Conservation (phyloP, 2,329 filamentous ascomycete genomes). For the Thelonectria discophora region DNA sequence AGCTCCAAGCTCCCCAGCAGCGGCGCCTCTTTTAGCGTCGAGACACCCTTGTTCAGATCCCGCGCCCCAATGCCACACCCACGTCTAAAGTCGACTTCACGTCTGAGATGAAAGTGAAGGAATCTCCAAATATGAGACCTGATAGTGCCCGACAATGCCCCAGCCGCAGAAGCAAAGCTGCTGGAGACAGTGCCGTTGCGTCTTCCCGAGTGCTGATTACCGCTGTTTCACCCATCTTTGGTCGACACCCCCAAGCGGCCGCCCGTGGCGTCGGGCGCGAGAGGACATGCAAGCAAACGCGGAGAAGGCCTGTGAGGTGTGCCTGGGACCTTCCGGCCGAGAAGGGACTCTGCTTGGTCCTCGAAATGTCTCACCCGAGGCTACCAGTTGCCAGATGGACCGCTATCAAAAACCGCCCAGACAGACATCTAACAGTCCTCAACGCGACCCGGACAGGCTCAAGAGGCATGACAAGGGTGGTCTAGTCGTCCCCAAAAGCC, state of each 20-base stretch:
- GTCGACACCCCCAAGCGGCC: slow-evolving; percentile 17
- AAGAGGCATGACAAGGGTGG: slow-evolving; percentile 39
- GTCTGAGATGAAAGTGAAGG: slow-evolving; percentile 32
- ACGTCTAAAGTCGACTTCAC: slow-evolving; percentile 43
- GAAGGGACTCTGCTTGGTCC: slow-evolving; percentile 25
- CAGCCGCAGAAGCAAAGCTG: slow-evolving; percentile 7
- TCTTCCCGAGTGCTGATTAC: slow-evolving; percentile 2
- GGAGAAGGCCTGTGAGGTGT: slow-evolving; percentile 24
- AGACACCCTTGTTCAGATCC: slow-evolving; percentile 43
- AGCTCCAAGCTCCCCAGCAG: slow-evolving; percentile 37
- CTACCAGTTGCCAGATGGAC: slow-evolving; percentile 27
- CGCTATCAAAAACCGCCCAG: too few relatives aligned
- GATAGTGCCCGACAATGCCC: slow-evolving; percentile 5
- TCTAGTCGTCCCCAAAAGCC: slow-evolving; percentile 25
- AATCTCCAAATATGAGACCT: slow-evolving; percentile 28
- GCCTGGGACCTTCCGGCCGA: slow-evolving; percentile 22
- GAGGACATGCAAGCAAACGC: slow-evolving; percentile 17
- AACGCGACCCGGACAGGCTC: slow-evolving; percentile 23
- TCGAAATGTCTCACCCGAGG: slow-evolving; percentile 37
- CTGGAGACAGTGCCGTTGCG: slow-evolving; percentile 7
- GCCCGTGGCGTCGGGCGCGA: slow-evolving; percentile 20
- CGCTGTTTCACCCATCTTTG: slow-evolving; percentile 14
- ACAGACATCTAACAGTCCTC: slow-evolving; percentile 28
- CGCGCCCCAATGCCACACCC: slow-evolving; percentile 44
- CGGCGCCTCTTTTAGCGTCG: slow-evolving; percentile 42